Percentiles rank a stretch among this genome's conserved stretches.
Conservation (phyloP, 495 filamentous ascomycete genomes). For the Parmelia sp. region DNA sequence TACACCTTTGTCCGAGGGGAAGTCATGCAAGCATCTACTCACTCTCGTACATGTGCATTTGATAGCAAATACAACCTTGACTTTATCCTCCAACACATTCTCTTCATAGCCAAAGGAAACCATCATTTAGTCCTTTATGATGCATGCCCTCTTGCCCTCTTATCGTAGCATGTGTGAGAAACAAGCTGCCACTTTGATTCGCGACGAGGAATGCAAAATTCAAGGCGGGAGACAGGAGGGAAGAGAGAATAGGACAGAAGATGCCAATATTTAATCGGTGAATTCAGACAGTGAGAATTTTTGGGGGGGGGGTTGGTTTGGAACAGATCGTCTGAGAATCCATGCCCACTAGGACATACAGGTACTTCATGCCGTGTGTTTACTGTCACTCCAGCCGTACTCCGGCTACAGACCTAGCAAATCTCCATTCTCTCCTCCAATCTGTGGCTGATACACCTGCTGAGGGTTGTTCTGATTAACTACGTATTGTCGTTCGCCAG, state of each 20-base stretch:
- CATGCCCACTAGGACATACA: background rate
- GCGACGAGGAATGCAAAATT: background rate
- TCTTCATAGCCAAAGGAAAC: background rate
- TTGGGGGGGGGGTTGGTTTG: too few relatives aligned
- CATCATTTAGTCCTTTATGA: background rate
- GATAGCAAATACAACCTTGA: too few relatives aligned
- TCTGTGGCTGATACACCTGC: conserved; percentile 46
- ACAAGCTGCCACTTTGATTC: too few relatives aligned
- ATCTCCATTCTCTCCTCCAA: conserved; percentile 46
- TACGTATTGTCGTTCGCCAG: conserved; percentile 45
- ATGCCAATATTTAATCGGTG: background rate
- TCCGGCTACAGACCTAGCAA: conserved; percentile 39
- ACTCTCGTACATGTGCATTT: too few relatives aligned
- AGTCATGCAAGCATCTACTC: too few relatives aligned
- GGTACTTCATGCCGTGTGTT: background rate
- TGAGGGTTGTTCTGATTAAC: conserved; percentile 49
- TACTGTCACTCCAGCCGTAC: background rate
- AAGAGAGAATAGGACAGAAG: background rate
- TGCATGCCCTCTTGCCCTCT: too few relatives aligned
- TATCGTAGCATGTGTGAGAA: too few relatives aligned
- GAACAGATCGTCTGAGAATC: background rate
- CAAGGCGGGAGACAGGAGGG: background rate
- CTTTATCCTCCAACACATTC: too few relatives aligned
- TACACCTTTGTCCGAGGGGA: too few relatives aligned
- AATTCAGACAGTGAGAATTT: background rate